Evolutionary conservation across 768 basidiomycete genomes (phyloP).

Genomic region (Cyclocybe cylindracea): DNA sequence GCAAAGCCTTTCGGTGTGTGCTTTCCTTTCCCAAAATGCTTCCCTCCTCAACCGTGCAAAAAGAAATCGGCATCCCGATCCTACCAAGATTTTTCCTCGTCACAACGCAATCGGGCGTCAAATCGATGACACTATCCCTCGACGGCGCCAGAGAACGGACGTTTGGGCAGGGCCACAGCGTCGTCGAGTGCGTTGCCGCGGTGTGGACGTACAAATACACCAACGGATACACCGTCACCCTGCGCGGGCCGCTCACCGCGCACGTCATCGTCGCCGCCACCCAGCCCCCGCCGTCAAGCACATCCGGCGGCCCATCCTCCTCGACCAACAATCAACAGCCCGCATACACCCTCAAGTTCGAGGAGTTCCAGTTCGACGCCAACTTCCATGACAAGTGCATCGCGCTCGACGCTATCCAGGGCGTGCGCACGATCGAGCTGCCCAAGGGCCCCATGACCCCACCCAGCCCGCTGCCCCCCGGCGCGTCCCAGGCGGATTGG

Average conservation of each 20-base stretch:
- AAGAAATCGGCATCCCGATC: constrained; percentile 81
- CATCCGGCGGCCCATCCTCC: constrained; percentile 10
- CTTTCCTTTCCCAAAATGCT: not conserved
- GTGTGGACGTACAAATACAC: constrained; percentile 82
- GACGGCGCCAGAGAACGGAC: constrained; percentile 75
- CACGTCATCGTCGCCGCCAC: constrained; percentile 50
- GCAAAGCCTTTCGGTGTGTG: constrained; percentile 82
- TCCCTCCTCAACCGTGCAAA: not conserved
- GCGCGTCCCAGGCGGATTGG: not conserved
- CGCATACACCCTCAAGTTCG: constrained; percentile 57
- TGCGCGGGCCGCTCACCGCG: constrained; percentile 73
- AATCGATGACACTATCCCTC: constrained; percentile 77
- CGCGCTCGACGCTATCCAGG: constrained; percentile 60
- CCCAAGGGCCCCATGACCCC: constrained; percentile 35
- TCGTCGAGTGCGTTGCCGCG: constrained; percentile 73
- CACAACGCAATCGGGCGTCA: constrained; percentile 82
- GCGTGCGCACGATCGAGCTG: constrained; percentile 44
- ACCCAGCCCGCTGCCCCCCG: constrained; percentile 15
- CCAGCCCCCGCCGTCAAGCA: not conserved
- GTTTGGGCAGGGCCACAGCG: constrained; percentile 42
- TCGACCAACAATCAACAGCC: constrained; percentile 22
- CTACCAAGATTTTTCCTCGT: constrained; percentile 85
- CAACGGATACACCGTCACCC: constrained; percentile 77
- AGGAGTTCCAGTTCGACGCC: constrained; percentile 74
- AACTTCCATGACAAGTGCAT: constrained; percentile 74